Base-by-base conservation (phyloP, 2,329 filamentous ascomycete genomes). In the Pseudogymnoascus sp. region DNA sequence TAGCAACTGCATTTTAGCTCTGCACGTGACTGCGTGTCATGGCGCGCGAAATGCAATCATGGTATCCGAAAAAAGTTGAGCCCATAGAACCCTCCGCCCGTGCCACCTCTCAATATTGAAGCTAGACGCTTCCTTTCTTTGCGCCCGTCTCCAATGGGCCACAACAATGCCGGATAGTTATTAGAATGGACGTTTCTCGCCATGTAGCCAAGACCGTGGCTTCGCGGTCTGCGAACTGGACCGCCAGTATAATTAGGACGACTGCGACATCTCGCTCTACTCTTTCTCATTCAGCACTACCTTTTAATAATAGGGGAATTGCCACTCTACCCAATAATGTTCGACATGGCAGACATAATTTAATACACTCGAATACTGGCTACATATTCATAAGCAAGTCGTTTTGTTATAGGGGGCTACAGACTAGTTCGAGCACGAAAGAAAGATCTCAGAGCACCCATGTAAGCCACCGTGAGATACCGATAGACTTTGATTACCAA, bases 161-260 rank as follows among this genome's bases (percentile, higher is more conserved):
- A 55, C 49, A 55, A 55, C 16, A 19, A 55, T 55, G 49, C 29
- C 11, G 49, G 10, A n/a, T 55, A 55, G 49, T 21, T 55, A 55
- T 55, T 55, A 55, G 49, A 55, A 60, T 60, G 58, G 58, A 60
- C 38, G 38, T 60, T 39, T 60, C 58, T 38, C 33, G 35, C 33
- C 39, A 60, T 60, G 58, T 60, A 60, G 33, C 58, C 14, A 60
- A 38, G 58, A 41, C 58, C 33, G 58, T 60, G 33, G 58, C 58
- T 21, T 55, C 49, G n/a, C 33, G 58, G 35, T 39, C 58, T 26
- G 38, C 33, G 58, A 60, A 60, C 38, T 60, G 58, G 58, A 55
- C 49, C 29, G 6, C 49, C 29, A 55, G 49, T 33, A 55, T 55
- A 55, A 55, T 33, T 21, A 21, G 49, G 49, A 33, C 49, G 6